Evolutionary conservation across 768 basidiomycete species (phyloP).

Genomic region (Porpolomopsis calyptriformis): DNA sequence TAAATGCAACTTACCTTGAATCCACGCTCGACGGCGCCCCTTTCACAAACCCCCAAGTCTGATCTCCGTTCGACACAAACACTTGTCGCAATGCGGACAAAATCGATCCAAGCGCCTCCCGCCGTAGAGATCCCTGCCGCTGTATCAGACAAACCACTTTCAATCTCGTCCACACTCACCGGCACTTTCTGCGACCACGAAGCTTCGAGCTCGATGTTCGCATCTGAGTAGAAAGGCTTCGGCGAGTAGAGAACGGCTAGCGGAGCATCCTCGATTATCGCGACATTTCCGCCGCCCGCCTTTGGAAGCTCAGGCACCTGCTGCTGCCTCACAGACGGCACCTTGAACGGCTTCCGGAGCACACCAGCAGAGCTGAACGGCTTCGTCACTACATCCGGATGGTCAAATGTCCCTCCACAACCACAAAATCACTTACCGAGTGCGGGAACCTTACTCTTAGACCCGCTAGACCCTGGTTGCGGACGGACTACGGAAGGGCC

Average conservation of each 20-base stretch:
- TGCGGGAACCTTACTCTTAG: no score
- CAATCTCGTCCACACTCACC: slow-evolving; percentile 15
- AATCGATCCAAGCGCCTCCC: slow-evolving; percentile 27
- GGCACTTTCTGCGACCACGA: slow-evolving; percentile 33
- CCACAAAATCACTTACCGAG: not conserved
- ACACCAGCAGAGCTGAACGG: slow-evolving; percentile 30
- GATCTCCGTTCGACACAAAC: slow-evolving; percentile 20
- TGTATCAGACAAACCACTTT: no score
- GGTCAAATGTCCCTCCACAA: not conserved
- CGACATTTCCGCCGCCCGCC: not conserved
- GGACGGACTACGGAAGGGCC: no score
- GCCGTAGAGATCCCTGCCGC: slow-evolving; percentile 27
- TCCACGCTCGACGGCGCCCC: slow-evolving; percentile 1
- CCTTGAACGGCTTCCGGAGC: slow-evolving; percentile 40
- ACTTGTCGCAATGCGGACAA: slow-evolving; percentile 28
- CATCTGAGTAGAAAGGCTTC: slow-evolving; percentile 6
- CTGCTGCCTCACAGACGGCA: slow-evolving; percentile 23
- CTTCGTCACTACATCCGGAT: slow-evolving; percentile 30
- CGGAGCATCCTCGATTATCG: not conserved
- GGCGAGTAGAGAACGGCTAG: no score
- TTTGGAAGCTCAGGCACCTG: not conserved
- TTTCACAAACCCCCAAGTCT: slow-evolving; percentile 17
- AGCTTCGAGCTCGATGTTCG: slow-evolving; percentile 25
- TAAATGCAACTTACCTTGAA: slow-evolving; percentile 9
- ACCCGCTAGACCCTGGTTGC: no score